Percentiles rank a stretch among this genome's conserved stretches.
Evolutionary conservation across 2,329 filamentous ascomycete species (phyloP).

Genomic region (Diplodia scrobiculata): DNA sequence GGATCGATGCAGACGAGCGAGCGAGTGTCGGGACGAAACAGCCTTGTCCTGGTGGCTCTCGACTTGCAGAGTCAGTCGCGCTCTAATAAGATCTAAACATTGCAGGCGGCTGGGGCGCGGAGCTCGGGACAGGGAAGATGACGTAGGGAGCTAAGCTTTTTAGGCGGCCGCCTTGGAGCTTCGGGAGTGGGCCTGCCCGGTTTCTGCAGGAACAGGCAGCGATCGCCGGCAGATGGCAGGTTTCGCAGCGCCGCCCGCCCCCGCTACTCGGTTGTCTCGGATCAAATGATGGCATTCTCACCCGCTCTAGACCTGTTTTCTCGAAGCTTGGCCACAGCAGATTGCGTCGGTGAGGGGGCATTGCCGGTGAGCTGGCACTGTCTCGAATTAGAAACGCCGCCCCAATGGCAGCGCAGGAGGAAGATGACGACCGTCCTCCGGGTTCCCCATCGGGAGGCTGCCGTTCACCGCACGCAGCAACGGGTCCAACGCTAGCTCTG

Average conservation of each 20-base stretch:
- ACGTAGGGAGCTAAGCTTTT: constrained; percentile 21
- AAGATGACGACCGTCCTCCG: background rate
- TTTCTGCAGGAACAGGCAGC: constrained; percentile 18
- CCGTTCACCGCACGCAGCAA: background rate
- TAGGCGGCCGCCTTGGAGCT: constrained; percentile 16
- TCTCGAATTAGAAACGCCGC: background rate
- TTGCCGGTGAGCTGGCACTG: background rate
- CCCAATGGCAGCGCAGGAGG: too few species aligned
- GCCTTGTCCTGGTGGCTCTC: background rate
- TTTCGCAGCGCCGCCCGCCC: constrained; percentile 4
- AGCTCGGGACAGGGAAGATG: background rate
- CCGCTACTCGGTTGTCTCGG: constrained; percentile 18
- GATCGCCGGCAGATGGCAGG: constrained; percentile 5
- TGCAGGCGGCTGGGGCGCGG: background rate
- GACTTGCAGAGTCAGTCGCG: background rate
- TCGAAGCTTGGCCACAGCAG: background rate
- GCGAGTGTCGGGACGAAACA: background rate
- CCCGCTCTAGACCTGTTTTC: constrained; percentile 2
- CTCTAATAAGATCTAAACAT: constrained; percentile 6
- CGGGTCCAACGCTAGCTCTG: background rate
- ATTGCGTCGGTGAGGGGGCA: background rate
- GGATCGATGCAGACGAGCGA: background rate
- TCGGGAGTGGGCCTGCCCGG: background rate
- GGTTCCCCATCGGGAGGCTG: background rate
- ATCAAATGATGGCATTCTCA: constrained; percentile 12